Base-by-base conservation (phyloP, 1,284 basidiomycete genomes). In the Ceratobasidium sp. region DNA sequence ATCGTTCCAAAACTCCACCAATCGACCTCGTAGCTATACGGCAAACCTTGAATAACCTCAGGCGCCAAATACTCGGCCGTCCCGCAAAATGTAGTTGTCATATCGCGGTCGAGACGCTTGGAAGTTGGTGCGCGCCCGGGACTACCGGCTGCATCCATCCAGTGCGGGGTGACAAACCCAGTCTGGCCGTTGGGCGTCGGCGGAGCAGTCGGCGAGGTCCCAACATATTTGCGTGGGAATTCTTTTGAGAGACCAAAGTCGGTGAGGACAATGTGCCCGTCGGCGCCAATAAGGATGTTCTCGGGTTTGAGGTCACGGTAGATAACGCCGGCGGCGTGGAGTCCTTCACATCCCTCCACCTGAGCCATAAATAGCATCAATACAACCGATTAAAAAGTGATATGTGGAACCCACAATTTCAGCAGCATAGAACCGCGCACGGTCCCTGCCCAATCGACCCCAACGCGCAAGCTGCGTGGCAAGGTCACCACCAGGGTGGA, bases 1-100 rank as follows among this genome's bases (percentile, higher is more conserved):
- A 98, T 98, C 76, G 96, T 98, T 22, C 96, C 96, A 79, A 98
- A 93, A 77, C 92, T 93, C 96, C 96, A 98, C 94, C 95, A 97
- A 81, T 98, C 96, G 24, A 97, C 95, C 78, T 96, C 94, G 80
- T 96, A 98, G 77, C 92, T 92, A 82, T 98, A 98, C 22, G 93
- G 88, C 77, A 93, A 83, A 3, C 95, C 93, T 79, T 95, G 92
- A 79, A 98, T 94, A 65, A 98, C 95, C 81, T 97, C 95, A 0
- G 95, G 95, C 19, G 95, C 95, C 19, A 98, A 87, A 80, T 98
- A 98, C 81, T 98, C 96, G 2, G 95, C 92, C 8, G 95, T 98
- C 27, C 93, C 93, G 81, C 94, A 95, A 81, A 95, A 95, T 13
- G 94, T 95, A 46, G 85, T 89, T 27, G 94, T 95, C 66, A 87